Percentiles rank a stretch among this genome's conserved stretches.
Evolutionary conservation across 208 protist species (phyloP).

Genomic region (Trypanosomatidae sp.): DNA sequence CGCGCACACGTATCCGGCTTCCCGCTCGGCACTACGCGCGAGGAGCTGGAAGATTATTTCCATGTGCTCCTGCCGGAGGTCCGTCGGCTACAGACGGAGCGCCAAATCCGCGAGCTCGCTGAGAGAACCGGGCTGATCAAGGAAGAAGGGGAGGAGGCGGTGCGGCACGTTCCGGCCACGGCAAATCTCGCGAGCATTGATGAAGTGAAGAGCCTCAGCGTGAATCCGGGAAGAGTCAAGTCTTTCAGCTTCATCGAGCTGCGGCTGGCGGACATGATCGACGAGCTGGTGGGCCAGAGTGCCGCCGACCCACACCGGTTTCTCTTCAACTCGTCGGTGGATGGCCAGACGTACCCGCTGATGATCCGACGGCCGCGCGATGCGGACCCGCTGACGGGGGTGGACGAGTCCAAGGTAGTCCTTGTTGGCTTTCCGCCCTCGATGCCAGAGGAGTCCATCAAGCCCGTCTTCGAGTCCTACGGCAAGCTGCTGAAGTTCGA

Average conservation of each 20-base stretch:
- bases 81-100: slow-evolving; percentile 67
- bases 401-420: slow-evolving; percentile 68
- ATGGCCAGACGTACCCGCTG: slow-evolving; percentile 56
- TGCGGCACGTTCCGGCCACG: slow-evolving; percentile 61
- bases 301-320: slow-evolving; percentile 53
- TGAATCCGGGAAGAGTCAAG: slow-evolving; percentile 58
- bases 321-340: slow-evolving; percentile 47
- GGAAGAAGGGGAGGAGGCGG: slow-evolving; percentile 36
- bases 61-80: slow-evolving; percentile 67
- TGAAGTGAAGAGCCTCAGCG: slow-evolving; percentile 45
- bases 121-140: slow-evolving; percentile 21
- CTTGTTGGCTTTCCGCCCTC: slow-evolving; percentile 74
- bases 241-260: slow-evolving; percentile 88
- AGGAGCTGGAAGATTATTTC: slow-evolving; percentile 76
- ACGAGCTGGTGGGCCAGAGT: slow-evolving; percentile 68
- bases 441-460: slow-evolving; percentile 51
- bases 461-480: slow-evolving; percentile 60
- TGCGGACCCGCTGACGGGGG: slow-evolving; percentile 49
- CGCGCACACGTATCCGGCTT: slow-evolving; percentile 85
- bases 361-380: slow-evolving; percentile 75
- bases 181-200: slow-evolving; percentile 66
- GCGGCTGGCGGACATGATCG: slow-evolving; percentile 76
- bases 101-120: slow-evolving; percentile 58
- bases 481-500: slow-evolving; percentile 64
- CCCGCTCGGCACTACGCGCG: slow-evolving; percentile 46